These are phyloP conservation scores for Narthecium ossifragum DNA, from an alignment of 106 monocot species.

Conservation along the genomic window DNA sequence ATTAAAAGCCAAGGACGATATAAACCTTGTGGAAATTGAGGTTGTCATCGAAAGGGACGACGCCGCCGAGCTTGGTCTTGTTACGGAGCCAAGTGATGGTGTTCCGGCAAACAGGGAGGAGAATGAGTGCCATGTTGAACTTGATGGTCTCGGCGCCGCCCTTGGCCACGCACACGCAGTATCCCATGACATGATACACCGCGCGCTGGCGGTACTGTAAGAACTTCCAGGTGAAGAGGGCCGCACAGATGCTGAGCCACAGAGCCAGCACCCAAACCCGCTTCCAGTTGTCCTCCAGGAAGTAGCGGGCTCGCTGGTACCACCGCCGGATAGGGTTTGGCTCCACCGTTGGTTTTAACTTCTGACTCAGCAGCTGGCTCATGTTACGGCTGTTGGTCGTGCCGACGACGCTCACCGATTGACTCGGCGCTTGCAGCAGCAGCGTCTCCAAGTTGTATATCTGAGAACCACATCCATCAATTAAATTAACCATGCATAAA, in stretches of 20 bases:
- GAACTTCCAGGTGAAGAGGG: slow-evolving; percentile 84
- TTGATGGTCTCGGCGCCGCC: slow-evolving; percentile 95
- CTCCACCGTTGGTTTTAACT: slow-evolving; percentile 61
- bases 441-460: slow-evolving; percentile 87
- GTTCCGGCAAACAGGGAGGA: slow-evolving; percentile 91
- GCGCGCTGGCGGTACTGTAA: slow-evolving; percentile 67
- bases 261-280: slow-evolving; percentile 68
- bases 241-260: slow-evolving; percentile 65
- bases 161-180: slow-evolving; percentile 88
- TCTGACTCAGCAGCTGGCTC: slow-evolving; percentile 92
- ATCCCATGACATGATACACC: slow-evolving; percentile 82
- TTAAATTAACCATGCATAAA: no score
- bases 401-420: slow-evolving; percentile 28
- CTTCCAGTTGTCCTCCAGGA: slow-evolving; percentile 85
- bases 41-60: slow-evolving; percentile 87
- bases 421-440: slow-evolving; percentile 66
- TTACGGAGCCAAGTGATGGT: slow-evolving; percentile 93
- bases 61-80: slow-evolving; percentile 51
- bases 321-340: slow-evolving; percentile 59
- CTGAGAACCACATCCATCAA: slow-evolving; percentile 34
- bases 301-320: slow-evolving; percentile 39
- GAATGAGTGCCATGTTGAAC: slow-evolving; percentile 95
- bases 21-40: slow-evolving; percentile 88
- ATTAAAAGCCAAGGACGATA: no score
- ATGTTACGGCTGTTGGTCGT: slow-evolving; percentile 69